phyloP scores from a whole-genome alignment of 2,329 filamentous ascomycete species.

The Fusarium aywerte region DNA sequence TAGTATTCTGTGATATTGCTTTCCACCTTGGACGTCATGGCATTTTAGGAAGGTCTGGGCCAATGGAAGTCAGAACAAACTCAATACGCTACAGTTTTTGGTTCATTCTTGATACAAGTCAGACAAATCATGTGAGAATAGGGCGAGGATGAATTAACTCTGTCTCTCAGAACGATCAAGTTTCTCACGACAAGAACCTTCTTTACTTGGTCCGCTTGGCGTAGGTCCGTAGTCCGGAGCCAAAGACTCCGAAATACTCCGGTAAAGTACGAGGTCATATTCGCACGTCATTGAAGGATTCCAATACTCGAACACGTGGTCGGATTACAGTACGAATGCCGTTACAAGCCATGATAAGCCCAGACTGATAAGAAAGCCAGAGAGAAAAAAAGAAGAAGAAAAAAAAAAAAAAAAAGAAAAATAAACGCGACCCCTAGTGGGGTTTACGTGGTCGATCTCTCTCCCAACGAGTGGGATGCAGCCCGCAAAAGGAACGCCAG shows the following conservation, averaged over 20 bases:
- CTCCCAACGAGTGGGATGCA: conserved; percentile 17
- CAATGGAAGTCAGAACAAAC: not conserved
- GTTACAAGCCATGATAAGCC: conserved; percentile 21
- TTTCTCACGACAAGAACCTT: not conserved
- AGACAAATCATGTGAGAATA: not conserved
- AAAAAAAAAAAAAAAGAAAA: not conserved
- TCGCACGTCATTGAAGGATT: not conserved
- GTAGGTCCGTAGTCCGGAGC: not conserved
- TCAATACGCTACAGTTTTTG: not conserved
- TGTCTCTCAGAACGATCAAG: not conserved
- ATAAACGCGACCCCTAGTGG: conserved; percentile 15
- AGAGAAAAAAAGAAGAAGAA: not conserved
- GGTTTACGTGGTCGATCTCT: conserved; percentile 23
- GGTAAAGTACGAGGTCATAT: not conserved
- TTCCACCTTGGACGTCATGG: not conserved
- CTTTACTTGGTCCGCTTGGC: not conserved
- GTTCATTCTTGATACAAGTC: no score
- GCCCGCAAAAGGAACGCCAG: conserved; percentile 11
- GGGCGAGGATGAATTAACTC: not conserved
- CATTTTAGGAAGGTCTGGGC: not conserved
- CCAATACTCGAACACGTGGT: conserved; percentile 30
- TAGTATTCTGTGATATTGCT: no score
- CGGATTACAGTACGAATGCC: conserved; percentile 3
- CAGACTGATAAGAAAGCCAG: conserved; percentile 6
- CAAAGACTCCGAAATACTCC: conserved; percentile 26